Base-by-base conservation (phyloP, 805 yeast genomes). In the Candida odintsovae region DNA sequence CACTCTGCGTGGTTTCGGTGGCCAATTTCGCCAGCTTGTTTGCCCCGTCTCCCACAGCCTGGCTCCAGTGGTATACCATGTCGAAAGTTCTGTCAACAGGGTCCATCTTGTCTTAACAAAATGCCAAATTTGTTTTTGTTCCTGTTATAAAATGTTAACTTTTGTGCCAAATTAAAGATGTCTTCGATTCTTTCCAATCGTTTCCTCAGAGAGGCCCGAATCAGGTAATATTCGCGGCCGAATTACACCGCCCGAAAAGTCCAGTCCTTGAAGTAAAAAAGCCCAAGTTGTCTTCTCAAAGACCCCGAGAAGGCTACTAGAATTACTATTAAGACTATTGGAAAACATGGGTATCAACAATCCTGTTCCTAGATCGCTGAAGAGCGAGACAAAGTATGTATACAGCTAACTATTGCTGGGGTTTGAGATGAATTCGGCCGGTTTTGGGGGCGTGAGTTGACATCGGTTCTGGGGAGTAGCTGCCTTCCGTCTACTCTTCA, bases 281-380 rank as follows among this genome's bases (percentile, higher is more conserved):
- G 31, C 18, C 22, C 23, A 21, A 23, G 13, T 33, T 16, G 20
- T n/a, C 36, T 18, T 33, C 36, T 33, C 36, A 33, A n/a, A 33
- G 19, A n/a, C 10, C 11, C 21, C 31, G 23, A 38, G 11, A 15
- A 35, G 19, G 8, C 43, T 40, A 36, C 23, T 39, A 23, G 38
- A 33, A 31, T 42, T 38, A 35, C 38, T 31, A 23, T 21, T 20
- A 23, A 20, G 23, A 39, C 16, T 25, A 6, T 19, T 20, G 19
- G 42, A 21, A 37, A 29, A 29, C 36, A 82, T 83, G 89, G 90
- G 88, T 50, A 73, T 92, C 63, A 94, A 90, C 70, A 92, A 92
- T 76, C 99, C 99, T 21, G 77, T 94, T 52, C 99, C 99, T 49
- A 77, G 95, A 68, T 84, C 92, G 61, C 75, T 92, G 61, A 83